phyloP scores from a whole-genome alignment of 306 rosid species.

The Ceratonia siliqua region DNA sequence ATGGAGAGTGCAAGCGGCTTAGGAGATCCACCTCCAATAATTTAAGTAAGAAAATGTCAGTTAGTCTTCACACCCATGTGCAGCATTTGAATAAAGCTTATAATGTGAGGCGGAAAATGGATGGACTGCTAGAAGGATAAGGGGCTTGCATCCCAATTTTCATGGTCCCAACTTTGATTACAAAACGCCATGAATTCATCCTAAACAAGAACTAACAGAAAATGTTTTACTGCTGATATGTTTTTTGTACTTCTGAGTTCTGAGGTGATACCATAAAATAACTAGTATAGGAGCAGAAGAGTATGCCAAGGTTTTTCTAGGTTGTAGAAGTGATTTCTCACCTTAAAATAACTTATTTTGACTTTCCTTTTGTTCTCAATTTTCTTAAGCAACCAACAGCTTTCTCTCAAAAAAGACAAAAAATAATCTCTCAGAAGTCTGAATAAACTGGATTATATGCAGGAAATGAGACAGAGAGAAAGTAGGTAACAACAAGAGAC shows the following conservation, averaged over 20 bases:
- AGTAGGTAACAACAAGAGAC: conserved; percentile 37
- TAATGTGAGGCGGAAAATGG: conserved; percentile 33
- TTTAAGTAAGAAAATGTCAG: background rate
- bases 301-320: conserved; percentile 18
- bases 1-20: conserved; percentile 74
- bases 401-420: conserved; percentile 38
- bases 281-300: background rate
- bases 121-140: conserved; percentile 19
- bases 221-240: background rate
- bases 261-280: background rate
- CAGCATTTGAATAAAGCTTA: conserved; percentile 30
- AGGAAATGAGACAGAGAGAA: conserved; percentile 25
- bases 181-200: background rate
- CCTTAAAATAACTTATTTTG: conserved; percentile 12
- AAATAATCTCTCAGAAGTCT: conserved; percentile 29
- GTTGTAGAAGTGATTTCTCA: conserved; percentile 25
- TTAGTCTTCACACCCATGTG: conserved; percentile 49
- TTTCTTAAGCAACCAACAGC: conserved; percentile 22
- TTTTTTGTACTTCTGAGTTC: background rate
- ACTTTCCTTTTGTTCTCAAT: conserved; percentile 19
- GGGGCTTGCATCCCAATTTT: conserved; percentile 29
- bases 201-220: background rate
- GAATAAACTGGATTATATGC: conserved; percentile 23
- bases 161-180: conserved; percentile 42
- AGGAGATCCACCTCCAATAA: conserved; percentile 80